Conservation (phyloP, 2,329 filamentous ascomycete genomes). For the Talaromyces funiculosus region DNA sequence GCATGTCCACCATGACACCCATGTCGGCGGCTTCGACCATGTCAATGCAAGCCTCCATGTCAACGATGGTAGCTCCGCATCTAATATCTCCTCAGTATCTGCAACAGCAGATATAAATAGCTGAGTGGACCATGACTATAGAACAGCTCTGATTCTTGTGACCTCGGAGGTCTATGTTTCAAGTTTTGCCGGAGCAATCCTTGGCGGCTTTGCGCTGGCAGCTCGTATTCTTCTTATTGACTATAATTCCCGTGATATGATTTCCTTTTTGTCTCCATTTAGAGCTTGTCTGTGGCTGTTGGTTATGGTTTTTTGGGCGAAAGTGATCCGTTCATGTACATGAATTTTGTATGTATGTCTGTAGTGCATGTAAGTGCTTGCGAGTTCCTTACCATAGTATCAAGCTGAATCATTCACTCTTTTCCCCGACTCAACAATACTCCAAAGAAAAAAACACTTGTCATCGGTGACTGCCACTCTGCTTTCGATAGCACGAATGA, state of each 20-base stretch:
- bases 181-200: constrained; percentile 10
- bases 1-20: constrained; percentile 31
- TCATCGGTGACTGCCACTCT: background rate
- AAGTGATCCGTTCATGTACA: constrained; percentile 9
- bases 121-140: background rate
- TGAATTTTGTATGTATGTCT: constrained; percentile 12
- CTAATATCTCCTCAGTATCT: constrained; percentile 41
- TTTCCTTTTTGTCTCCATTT: constrained; percentile 17
- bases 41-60: constrained; percentile 33
- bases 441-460: background rate
- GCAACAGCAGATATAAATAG: constrained; percentile 37
- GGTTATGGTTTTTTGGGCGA: constrained; percentile 6
- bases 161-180: constrained; percentile 16
- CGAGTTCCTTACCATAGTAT: background rate
- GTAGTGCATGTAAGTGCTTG: background rate
- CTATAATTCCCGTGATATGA: constrained; percentile 8
- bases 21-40: constrained; percentile 33
- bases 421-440: background rate
- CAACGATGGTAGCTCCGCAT: constrained; percentile 36
- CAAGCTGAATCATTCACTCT: background rate
- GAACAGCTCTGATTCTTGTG: background rate
- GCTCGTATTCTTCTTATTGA: constrained; percentile 15
- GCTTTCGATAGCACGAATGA: background rate
- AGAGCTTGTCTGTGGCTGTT: constrained; percentile 6
- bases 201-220: constrained; percentile 11